Percentiles rank a stretch among this genome's conserved stretches.
Evolutionary conservation across 768 basidiomycete genomes (phyloP).

Genomic region (Rubroboletus satanas): DNA sequence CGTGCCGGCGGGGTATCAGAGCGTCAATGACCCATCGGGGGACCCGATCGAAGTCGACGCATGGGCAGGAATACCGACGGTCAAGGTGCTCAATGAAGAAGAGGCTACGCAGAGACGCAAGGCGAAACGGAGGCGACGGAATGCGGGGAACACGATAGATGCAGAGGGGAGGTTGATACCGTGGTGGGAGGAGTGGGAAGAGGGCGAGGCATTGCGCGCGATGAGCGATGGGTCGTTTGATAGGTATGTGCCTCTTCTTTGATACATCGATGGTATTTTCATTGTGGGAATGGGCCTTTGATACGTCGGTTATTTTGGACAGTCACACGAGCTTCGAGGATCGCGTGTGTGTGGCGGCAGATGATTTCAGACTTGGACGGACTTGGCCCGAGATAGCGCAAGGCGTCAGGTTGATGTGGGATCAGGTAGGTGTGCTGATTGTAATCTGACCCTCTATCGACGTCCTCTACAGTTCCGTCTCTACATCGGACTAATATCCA

Average conservation of each 20-base stretch:
- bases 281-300: neutral
- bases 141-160: slow-evolving; percentile 22
- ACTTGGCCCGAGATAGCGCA: slow-evolving; percentile 28
- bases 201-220: slow-evolving; percentile 20
- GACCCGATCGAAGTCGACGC: slow-evolving; percentile 27
- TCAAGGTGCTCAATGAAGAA: slow-evolving; percentile 26
- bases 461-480: slow-evolving; percentile 26
- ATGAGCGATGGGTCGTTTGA: slow-evolving; percentile 17
- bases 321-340: slow-evolving; percentile 15
- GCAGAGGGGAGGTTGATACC: slow-evolving; percentile 21
- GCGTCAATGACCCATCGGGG: slow-evolving; percentile 3
- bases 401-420: slow-evolving; percentile 30
- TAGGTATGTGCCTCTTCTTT: slow-evolving; percentile 22
- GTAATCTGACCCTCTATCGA: neutral
- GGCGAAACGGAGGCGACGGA: slow-evolving; percentile 7
- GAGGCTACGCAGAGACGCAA: slow-evolving; percentile 19
- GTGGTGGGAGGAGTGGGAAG: slow-evolving; percentile 35
- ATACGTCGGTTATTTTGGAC: neutral
- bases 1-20: slow-evolving; percentile 23
- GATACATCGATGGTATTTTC: neutral
- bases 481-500: slow-evolving; percentile 30
- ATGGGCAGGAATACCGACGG: slow-evolving; percentile 18
- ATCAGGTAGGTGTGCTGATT: slow-evolving; percentile 20
- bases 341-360: slow-evolving; percentile 27
- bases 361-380: slow-evolving; percentile 31